Percentiles rank a stretch among this genome's conserved stretches.
phyloP scores from a whole-genome alignment of 2,329 filamentous ascomycete genomes.

The Daldinia eschscholtzii region DNA sequence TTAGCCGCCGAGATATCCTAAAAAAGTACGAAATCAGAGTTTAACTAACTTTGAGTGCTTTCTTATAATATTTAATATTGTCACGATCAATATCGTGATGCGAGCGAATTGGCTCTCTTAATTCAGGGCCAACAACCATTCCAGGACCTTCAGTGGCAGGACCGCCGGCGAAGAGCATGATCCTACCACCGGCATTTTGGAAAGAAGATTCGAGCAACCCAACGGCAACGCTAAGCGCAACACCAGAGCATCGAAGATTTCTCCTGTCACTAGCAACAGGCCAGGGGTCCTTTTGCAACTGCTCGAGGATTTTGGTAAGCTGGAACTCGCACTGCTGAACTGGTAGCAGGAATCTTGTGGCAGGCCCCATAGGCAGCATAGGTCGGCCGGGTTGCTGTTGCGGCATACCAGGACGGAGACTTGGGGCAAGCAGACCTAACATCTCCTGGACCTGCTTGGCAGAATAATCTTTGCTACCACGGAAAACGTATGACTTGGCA shows the following conservation, averaged over 20 bases:
- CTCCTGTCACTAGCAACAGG: constrained; percentile 94
- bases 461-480: constrained; percentile 97
- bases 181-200: constrained; percentile 92
- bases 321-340: constrained; percentile 98
- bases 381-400: constrained; percentile 81
- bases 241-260: constrained; percentile 90
- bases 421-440: constrained; percentile 83
- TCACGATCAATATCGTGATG: constrained; percentile 99
- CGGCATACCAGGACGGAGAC: constrained; percentile 79
- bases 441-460: constrained; percentile 99
- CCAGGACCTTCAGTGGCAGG: constrained; percentile 96
- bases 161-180: constrained; percentile 97
- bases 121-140: constrained; percentile 94
- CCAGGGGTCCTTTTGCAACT: constrained; percentile 97
- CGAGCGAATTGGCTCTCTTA: constrained; percentile 95
- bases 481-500: constrained; percentile 98
- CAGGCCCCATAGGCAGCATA: constrained; percentile 80
- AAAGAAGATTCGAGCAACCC: constrained; percentile 94
- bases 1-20: constrained; percentile 46
- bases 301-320: constrained; percentile 94
- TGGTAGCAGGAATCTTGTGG: constrained; percentile 90
- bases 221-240: constrained; percentile 94
- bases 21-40: neutral
- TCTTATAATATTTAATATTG: constrained; percentile 99
- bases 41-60: constrained; percentile 84